These are phyloP conservation scores for Gossypium trilobum DNA, from an alignment of 441 rosid genomes.

Conservation along the genomic window DNA sequence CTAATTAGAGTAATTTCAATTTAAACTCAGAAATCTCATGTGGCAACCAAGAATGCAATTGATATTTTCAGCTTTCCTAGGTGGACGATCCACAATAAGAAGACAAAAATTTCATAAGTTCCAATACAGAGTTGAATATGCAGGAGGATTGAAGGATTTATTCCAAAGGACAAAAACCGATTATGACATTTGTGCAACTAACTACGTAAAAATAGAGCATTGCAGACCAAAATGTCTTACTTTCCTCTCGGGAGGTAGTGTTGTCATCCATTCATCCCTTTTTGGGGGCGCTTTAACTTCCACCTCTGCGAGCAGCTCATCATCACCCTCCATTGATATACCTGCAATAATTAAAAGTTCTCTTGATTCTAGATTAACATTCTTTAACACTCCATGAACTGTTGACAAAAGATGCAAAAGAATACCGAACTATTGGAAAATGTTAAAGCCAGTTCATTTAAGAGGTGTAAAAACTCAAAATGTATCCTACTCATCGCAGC, in stretches of 20 bases:
- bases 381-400: not conserved
- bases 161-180: not conserved
- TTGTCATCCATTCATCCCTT: constrained; percentile 98
- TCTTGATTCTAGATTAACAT: constrained; percentile 9
- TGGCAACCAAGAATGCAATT: not conserved
- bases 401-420: not conserved
- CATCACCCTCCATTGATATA: constrained; percentile 93
- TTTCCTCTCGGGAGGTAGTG: constrained; percentile 84
- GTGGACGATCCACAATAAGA: not conserved
- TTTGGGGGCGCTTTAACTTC: constrained; percentile 59
- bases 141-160: not conserved
- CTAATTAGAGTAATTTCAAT: not conserved
- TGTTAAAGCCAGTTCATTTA: constrained; percentile 7
- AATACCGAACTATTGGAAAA: not conserved
- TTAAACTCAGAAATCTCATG: not conserved
- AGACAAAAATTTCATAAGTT: not conserved
- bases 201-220: not conserved
- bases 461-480: not conserved
- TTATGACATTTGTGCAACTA: not conserved
- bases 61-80: not conserved
- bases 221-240: constrained; percentile 29
- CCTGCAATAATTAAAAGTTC: constrained; percentile 39
- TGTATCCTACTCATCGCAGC: not conserved
- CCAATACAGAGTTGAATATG: not conserved
- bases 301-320: constrained; percentile 60